Conservation (phyloP, 169 alveolate species). For the Cryptosporidium ryanae region DNA sequence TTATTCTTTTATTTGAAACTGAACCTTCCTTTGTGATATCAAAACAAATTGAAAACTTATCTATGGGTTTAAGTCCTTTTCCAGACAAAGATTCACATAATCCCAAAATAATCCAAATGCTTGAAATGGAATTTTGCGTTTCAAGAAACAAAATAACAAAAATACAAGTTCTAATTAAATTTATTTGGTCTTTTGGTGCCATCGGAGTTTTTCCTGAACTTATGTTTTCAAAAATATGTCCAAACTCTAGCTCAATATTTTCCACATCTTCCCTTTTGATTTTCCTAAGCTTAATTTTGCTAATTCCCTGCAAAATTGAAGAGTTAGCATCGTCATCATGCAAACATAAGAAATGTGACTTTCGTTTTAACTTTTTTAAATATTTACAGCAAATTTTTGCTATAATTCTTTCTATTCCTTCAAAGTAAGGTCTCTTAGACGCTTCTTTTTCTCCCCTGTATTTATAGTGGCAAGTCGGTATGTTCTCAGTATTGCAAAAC, state of each 20-base stretch:
- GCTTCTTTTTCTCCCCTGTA: neutral
- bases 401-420: constrained; percentile 45
- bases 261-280: neutral
- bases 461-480: constrained; percentile 39
- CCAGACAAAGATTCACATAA: constrained; percentile 48
- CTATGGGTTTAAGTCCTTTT: constrained; percentile 14
- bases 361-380: neutral
- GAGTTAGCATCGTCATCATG: constrained; percentile 30
- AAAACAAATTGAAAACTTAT: constrained; percentile 1
- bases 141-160: neutral
- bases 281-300: constrained; percentile 1
- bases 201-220: neutral
- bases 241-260: neutral
- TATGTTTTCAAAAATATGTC: neutral
- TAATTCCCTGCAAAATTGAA: constrained; percentile 9
- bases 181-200: constrained; percentile 39
- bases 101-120: constrained; percentile 41
- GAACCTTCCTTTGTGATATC: neutral
- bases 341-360: constrained; percentile 3
- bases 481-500: constrained; percentile 9
- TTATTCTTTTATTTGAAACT: constrained; percentile 15
- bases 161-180: constrained; percentile 23
- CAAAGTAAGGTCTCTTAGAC: constrained; percentile 9
- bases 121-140: neutral
- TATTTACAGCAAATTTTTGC: constrained; percentile 19